Conservation (phyloP, 352 stramenopile species). For the Globisporangium emineosum region DNA sequence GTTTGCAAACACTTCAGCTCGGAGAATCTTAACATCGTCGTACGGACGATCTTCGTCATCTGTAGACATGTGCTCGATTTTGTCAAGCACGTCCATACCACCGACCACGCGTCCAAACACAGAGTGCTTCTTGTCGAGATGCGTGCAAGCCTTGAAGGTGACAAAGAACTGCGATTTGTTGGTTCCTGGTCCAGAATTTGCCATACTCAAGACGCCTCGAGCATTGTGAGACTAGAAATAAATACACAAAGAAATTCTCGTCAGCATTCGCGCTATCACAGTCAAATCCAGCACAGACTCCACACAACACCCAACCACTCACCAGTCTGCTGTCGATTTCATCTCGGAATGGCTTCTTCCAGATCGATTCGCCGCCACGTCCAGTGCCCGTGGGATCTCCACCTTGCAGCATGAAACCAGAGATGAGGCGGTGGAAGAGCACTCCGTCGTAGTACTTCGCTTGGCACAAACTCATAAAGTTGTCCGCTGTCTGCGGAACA, state of each 20-base stretch:
- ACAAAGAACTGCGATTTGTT: conserved; percentile 99
- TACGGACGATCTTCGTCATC: conserved; percentile 78
- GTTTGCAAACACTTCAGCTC: conserved; percentile 83
- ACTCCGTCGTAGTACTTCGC: conserved; percentile 93
- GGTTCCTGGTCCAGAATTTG: conserved; percentile 94
- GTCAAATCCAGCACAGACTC: not conserved
- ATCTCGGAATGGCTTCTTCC: conserved; percentile 93
- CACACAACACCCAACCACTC: conserved; percentile 19
- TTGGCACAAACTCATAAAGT: conserved; percentile 95
- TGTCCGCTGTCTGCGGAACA: conserved; percentile 93
- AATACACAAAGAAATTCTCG: not conserved
- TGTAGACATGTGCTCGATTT: conserved; percentile 76
- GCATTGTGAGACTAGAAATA: conserved; percentile 70
- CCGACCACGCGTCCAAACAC: conserved; percentile 96
- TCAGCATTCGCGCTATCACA: not conserved
- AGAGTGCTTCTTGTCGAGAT: conserved; percentile 98
- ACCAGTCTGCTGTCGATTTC: conserved; percentile 96
- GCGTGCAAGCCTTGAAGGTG: conserved; percentile 93
- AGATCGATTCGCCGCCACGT: conserved; percentile 92
- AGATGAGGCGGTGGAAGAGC: conserved; percentile 96
- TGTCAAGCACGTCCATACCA: conserved; percentile 82
- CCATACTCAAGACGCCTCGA: conserved; percentile 94
- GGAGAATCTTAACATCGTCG: conserved; percentile 80
- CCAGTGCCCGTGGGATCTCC: conserved; percentile 95
- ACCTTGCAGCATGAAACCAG: conserved; percentile 96